Conservation (phyloP, 768 basidiomycete genomes). For the Naganishia onofrii region DNA sequence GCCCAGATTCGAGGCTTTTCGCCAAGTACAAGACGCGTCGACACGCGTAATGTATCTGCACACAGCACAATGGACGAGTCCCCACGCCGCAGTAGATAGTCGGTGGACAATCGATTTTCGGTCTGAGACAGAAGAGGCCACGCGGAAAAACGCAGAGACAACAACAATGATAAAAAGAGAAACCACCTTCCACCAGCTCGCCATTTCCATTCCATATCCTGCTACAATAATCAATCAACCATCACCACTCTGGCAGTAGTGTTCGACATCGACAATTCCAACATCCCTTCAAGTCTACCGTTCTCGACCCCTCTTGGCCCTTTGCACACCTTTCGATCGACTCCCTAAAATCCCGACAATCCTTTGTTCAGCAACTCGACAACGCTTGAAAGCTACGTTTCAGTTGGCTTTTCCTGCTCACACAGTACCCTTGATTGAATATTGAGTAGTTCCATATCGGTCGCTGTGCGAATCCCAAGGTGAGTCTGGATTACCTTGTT, state of each 20-base stretch:
- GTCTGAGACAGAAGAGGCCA: slow-evolving; percentile 2
- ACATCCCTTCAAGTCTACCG: slow-evolving; percentile 19
- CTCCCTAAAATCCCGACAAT: not conserved
- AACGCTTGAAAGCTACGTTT: not conserved
- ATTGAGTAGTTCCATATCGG: not conserved
- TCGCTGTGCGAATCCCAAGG: slow-evolving; percentile 24
- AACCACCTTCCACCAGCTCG: not conserved
- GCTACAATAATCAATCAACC: not conserved
- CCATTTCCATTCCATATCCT: not conserved
- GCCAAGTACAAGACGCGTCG: not conserved
- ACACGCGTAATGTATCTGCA: slow-evolving; percentile 6
- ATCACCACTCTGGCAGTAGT: slow-evolving; percentile 11
- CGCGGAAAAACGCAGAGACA: slow-evolving; percentile 20
- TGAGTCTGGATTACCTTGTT: not conserved
- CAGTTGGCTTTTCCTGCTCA: slow-evolving; percentile 9
- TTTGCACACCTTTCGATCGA: slow-evolving; percentile 3
- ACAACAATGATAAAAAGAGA: slow-evolving; percentile 22
- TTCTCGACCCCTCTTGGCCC: slow-evolving; percentile 16
- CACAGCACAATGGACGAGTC: slow-evolving; percentile 19
- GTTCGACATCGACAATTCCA: slow-evolving; percentile 5
- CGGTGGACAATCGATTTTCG: slow-evolving; percentile 12
- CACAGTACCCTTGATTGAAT: slow-evolving; percentile 13
- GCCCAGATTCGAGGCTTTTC: not conserved
- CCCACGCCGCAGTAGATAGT: not conserved
- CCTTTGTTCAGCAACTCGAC: slow-evolving; percentile 9